Evolutionary conservation across 257 asterid species (phyloP).

Genomic region (Agastache rugosa): DNA sequence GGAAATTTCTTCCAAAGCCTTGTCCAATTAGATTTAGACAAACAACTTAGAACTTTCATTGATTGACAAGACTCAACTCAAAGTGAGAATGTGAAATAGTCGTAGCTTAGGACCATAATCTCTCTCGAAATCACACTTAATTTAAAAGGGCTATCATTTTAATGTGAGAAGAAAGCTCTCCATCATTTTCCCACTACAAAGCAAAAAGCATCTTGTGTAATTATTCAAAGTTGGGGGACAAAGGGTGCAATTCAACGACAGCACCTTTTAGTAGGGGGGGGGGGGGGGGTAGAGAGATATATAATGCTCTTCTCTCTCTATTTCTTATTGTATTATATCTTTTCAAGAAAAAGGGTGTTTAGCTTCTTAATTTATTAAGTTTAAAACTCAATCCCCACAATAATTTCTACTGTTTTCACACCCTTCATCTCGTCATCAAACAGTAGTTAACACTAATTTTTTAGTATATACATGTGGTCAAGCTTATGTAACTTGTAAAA

Average conservation of each 20-base stretch:
- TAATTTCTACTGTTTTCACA: neutral
- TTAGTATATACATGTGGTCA: slow-evolving; percentile 35
- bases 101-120: slow-evolving; percentile 46
- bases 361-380: slow-evolving; percentile 18
- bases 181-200: slow-evolving; percentile 65
- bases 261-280: slow-evolving; percentile 41
- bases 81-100: slow-evolving; percentile 48
- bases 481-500: neutral
- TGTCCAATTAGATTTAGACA: slow-evolving; percentile 51
- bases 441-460: slow-evolving; percentile 8
- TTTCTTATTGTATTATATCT: slow-evolving; percentile 20
- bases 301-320: slow-evolving; percentile 29
- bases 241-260: slow-evolving; percentile 68
- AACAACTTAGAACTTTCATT: slow-evolving; percentile 27
- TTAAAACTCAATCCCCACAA: slow-evolving; percentile 38
- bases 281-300: slow-evolving; percentile 30
- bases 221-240: slow-evolving; percentile 63
- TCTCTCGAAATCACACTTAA: slow-evolving; percentile 32
- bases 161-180: slow-evolving; percentile 54
- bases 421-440: neutral
- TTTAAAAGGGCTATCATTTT: slow-evolving; percentile 45
- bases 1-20: slow-evolving; percentile 17
- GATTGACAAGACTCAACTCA: slow-evolving; percentile 79
- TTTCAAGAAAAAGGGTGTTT: neutral
- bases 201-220: slow-evolving; percentile 51